Conservation (phyloP, 129 eudicot species). For the Heracleum sosnowskyi region DNA sequence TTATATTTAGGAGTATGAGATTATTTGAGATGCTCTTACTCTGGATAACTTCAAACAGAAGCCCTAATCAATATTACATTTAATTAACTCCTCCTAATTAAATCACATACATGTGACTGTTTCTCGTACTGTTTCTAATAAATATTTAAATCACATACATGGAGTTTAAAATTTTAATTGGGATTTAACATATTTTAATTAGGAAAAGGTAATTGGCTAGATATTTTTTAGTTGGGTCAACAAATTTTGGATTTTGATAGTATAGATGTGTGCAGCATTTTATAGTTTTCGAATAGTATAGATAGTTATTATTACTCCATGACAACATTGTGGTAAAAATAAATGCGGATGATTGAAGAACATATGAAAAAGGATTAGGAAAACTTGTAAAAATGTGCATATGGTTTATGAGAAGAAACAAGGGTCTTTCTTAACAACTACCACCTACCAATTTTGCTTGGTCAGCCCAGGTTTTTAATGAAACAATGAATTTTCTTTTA, state of each 20-base stretch:
- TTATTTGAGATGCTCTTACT: no score
- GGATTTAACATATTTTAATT: no score
- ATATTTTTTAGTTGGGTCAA: no score
- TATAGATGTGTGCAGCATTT: not conserved
- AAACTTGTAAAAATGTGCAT: constrained; percentile 1
- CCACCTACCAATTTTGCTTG: constrained; percentile 52
- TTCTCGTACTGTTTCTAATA: not conserved
- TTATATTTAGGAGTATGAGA: no score
- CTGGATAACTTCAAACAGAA: not conserved
- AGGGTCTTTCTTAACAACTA: constrained; percentile 41
- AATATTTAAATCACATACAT: no score
- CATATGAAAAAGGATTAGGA: not conserved
- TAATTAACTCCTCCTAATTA: no score
- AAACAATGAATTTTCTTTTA: constrained; percentile 37
- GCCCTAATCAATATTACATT: not conserved
- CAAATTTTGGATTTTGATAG: no score
- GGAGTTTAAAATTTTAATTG: no score
- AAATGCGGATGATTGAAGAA: not conserved
- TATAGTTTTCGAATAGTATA: not conserved
- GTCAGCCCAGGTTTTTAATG: constrained; percentile 49
- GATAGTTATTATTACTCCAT: not conserved
- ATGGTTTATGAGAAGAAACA: not conserved
- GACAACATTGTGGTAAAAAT: no score
- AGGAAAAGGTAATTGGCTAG: no score
- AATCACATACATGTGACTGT: not conserved